Evolutionary conservation across 805 yeast genomes (phyloP).

Genomic region (Teunomyces aglyptinius): DNA sequence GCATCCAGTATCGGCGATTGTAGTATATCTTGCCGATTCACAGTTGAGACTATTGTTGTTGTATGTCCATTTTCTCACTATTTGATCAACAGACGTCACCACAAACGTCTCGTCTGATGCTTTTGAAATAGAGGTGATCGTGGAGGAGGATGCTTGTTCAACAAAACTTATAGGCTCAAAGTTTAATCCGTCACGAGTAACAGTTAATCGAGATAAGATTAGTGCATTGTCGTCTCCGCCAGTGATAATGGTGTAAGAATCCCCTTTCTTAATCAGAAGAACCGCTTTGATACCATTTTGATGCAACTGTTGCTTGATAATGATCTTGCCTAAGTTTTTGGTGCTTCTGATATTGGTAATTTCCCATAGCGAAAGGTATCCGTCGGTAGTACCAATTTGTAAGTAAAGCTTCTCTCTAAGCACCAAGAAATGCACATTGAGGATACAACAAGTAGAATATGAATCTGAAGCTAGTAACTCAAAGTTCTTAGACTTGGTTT

Average conservation of each 20-base stretch:
- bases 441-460: slow-evolving; percentile 75
- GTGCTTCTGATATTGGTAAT: slow-evolving; percentile 25
- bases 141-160: slow-evolving; percentile 76
- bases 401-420: slow-evolving; percentile 31
- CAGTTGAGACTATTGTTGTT: slow-evolving; percentile 22
- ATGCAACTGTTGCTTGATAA: slow-evolving; percentile 57
- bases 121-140: slow-evolving; percentile 65
- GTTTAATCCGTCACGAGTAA: slow-evolving; percentile 7
- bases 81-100: slow-evolving; percentile 84
- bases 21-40: slow-evolving; percentile 55
- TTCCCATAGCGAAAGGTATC: slow-evolving; percentile 65
- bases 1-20: slow-evolving; percentile 90
- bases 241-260: slow-evolving; percentile 46
- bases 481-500: slow-evolving; percentile 37
- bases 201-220: slow-evolving; percentile 20
- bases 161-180: slow-evolving; percentile 34
- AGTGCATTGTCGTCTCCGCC: slow-evolving; percentile 95
- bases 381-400: slow-evolving; percentile 78
- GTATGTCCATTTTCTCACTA: slow-evolving; percentile 62
- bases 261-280: slow-evolving; percentile 14
- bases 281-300: slow-evolving; percentile 81
- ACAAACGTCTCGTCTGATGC: slow-evolving; percentile 33
- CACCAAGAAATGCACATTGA: slow-evolving; percentile 53
- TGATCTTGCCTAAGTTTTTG: slow-evolving; percentile 21
- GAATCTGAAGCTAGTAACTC: slow-evolving; percentile 42